phyloP scores from a whole-genome alignment of 2,329 filamentous ascomycete genomes.

The Pyrenochaeta sp. region DNA sequence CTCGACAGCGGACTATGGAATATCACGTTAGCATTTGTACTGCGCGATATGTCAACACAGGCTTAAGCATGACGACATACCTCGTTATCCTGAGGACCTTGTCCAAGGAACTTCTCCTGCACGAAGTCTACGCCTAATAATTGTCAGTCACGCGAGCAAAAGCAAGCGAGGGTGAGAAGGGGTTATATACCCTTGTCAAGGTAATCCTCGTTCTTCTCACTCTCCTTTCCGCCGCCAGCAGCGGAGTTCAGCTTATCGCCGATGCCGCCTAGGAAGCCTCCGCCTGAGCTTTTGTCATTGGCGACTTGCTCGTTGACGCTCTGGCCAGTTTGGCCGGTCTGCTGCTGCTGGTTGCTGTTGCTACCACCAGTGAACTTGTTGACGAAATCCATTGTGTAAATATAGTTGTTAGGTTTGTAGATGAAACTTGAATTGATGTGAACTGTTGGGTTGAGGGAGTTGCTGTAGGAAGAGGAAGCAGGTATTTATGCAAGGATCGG shows the following conservation, averaged over 20 bases:
- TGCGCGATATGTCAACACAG: not conserved
- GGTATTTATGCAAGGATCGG: slow-evolving; percentile 20
- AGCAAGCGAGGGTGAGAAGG: not conserved
- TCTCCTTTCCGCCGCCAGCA: slow-evolving; percentile 75
- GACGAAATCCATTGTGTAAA: slow-evolving; percentile 57
- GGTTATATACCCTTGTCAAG: slow-evolving; percentile 75
- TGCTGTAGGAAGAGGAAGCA: slow-evolving; percentile 5
- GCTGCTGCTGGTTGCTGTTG: slow-evolving; percentile 37
- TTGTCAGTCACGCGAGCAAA: slow-evolving; percentile 13
- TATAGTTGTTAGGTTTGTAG: slow-evolving; percentile 5
- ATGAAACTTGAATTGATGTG: slow-evolving; percentile 11
- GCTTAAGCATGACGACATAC: slow-evolving; percentile 49
- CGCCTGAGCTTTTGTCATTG: slow-evolving; percentile 36
- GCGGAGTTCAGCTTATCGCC: slow-evolving; percentile 75
- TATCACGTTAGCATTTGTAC: slow-evolving; percentile 15
- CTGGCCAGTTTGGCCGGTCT: slow-evolving; percentile 7
- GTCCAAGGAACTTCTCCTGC: slow-evolving; percentile 76
- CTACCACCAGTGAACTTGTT: slow-evolving; percentile 56
- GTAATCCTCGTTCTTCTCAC: slow-evolving; percentile 83
- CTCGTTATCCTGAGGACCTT: slow-evolving; percentile 67
- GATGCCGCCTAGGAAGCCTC: slow-evolving; percentile 66
- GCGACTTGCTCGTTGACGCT: slow-evolving; percentile 42
- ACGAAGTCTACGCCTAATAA: slow-evolving; percentile 74
- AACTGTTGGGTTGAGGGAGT: slow-evolving; percentile 3
- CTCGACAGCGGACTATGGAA: slow-evolving; percentile 66